Base-by-base conservation (phyloP, 352 stramenopile genomes). In the Phytophthora litchii region DNA sequence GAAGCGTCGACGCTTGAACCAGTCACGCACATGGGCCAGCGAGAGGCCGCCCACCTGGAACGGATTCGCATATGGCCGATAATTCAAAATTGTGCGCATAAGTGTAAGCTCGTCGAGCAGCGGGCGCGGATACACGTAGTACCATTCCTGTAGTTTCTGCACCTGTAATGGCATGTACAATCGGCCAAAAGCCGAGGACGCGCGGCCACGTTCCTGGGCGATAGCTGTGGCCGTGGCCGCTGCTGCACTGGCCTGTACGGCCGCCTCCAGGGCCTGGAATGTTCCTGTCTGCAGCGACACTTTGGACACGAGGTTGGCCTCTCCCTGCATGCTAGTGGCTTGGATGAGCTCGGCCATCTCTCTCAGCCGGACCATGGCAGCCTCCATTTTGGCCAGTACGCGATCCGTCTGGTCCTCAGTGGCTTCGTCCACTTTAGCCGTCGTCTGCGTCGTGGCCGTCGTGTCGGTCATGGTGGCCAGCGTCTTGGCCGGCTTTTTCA, bases 121-220 rank as follows among this genome's bases (percentile, higher is more conserved):
- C 31, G 85, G 85, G 1, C 85, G 77, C 7, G 85, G 85, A 62
- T 94, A 94, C 59, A 66, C 72, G 49, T 89, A 87, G 65, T 92
- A 94, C 85, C 85, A 94, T 62, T 89, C 79, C 56, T 94, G 81
- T 19, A 94, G 62, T 57, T 92, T 94, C 46, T 89, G 81, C 32
- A 87, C 67, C 47, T 94, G 85, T 37, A 89, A 31, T 1, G 80
- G 75, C 48, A 86, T 78, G 36, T 87, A 89, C 11, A 89, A 43
- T 1, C 70, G 65, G 2, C 76, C 76, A 48, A 83, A 84, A 1
- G 72, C 74, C 16, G 75, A 80, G 13, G 76, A 81, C 13, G 70
- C 67, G 34, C 71, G 80, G 11, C 80, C 81, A 34, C 82, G 72
- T 38, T 91, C 80, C 59, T 94, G 85, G 0, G 85, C 77, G 40